A percentile compares a stretch with the other conserved stretches of the same genome.
Conservation (phyloP, 2,329 filamentous ascomycete genomes). For the Aspergillus spinulosporus region DNA sequence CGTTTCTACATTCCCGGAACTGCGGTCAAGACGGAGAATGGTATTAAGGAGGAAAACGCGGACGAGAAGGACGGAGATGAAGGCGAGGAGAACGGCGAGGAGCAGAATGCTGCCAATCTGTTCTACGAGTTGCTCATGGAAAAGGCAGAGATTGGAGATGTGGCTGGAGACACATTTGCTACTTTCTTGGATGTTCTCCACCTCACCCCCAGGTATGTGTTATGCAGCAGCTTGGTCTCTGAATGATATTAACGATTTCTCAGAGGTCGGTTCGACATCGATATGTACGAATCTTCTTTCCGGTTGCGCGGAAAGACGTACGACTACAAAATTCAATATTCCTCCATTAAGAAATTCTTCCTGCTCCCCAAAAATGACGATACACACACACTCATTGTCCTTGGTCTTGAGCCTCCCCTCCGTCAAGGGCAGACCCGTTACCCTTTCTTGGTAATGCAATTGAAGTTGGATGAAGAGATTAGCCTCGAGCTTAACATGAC, state of each 20-base stretch:
- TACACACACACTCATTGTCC: slow-evolving; percentile 88
- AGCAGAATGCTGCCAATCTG: slow-evolving; percentile 93
- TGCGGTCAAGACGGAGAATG: slow-evolving; percentile 69
- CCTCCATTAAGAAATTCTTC: slow-evolving; percentile 98
- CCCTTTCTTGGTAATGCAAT: slow-evolving; percentile 98
- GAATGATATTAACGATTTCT: slow-evolving; percentile 19
- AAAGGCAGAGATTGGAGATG: slow-evolving; percentile 98
- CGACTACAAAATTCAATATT: slow-evolving; percentile 99
- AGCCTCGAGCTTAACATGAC: slow-evolving; percentile 95
- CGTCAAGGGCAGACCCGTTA: slow-evolving; percentile 97
- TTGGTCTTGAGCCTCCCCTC: slow-evolving; percentile 90
- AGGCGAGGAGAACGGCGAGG: slow-evolving; percentile 69
- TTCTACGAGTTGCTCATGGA: slow-evolving; percentile 98
- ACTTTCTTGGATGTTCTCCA: slow-evolving; percentile 96
- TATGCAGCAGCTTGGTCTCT: slow-evolving; percentile 11
- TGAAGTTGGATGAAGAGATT: slow-evolving; percentile 96
- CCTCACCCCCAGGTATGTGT: slow-evolving; percentile 78
- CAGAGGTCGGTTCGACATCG: slow-evolving; percentile 98
- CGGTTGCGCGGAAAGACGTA: slow-evolving; percentile 97
- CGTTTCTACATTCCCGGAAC: slow-evolving; percentile 96
- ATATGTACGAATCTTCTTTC: slow-evolving; percentile 99
- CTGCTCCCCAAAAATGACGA: slow-evolving; percentile 98
- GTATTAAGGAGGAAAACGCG: slow-evolving; percentile 58
- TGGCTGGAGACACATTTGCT: slow-evolving; percentile 96
- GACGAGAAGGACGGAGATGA: slow-evolving; percentile 59